These are phyloP conservation scores for Pinus albicaulis DNA, from an alignment of 75 land plant genomes.

Conservation along the genomic window DNA sequence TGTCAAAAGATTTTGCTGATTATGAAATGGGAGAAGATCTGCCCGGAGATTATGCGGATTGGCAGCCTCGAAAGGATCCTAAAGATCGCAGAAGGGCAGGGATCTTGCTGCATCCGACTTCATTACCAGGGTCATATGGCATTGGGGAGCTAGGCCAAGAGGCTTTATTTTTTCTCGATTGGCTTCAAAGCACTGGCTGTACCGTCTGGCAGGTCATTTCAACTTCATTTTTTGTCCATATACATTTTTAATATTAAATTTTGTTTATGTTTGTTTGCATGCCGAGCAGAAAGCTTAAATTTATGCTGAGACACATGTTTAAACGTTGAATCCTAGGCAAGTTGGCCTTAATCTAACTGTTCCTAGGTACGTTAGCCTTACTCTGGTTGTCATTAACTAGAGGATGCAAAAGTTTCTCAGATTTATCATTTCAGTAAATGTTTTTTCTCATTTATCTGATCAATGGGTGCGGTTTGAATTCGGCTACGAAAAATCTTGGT, in stretches of 20 bases:
- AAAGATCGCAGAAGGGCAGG: conserved; percentile 71
- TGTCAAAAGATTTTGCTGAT: too few relatives aligned
- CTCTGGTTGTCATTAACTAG: background rate
- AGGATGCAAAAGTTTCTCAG: too few relatives aligned
- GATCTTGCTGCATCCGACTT: conserved; percentile 86
- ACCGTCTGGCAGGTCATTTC: conserved; percentile 82
- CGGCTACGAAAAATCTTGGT: too few relatives aligned
- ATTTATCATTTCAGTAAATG: too few relatives aligned
- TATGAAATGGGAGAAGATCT: conserved; percentile 55
- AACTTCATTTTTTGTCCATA: background rate
- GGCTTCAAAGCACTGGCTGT: conserved; percentile 80
- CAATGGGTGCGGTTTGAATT: too few relatives aligned
- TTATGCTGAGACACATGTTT: background rate
- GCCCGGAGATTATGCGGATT: conserved; percentile 60
- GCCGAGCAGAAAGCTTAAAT: too few relatives aligned
- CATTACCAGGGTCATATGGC: conserved; percentile 77
- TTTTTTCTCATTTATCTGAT: too few relatives aligned
- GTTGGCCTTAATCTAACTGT: background rate
- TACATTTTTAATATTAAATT: background rate
- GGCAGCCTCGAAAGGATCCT: conserved; percentile 45
- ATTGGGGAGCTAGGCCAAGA: conserved; percentile 87
- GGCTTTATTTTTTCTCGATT: conserved; percentile 74
- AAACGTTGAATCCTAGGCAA: background rate
- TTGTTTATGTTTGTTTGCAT: background rate
- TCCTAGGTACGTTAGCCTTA: background rate